Evolutionary conservation across 768 basidiomycete species (phyloP), one percentile per base, ranked within the genome.

Genomic region (Leccinum uliginosum): DNA sequence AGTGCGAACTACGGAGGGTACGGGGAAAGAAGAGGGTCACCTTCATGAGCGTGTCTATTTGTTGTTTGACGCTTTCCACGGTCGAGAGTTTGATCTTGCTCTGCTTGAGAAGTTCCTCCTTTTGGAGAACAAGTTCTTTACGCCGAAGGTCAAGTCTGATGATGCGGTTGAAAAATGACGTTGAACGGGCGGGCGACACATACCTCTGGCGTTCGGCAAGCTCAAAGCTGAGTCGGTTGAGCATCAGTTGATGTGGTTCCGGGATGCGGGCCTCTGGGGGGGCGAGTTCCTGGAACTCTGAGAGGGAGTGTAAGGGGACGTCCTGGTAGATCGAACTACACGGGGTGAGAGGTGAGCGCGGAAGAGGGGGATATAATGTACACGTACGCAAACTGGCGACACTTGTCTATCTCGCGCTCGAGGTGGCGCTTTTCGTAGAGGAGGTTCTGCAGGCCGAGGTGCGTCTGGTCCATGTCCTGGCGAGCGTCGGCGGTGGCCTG

Each of bases 381-480:
- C 46, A 79, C 89, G 65, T 68, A 93, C 91, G 89, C 90, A 67
- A 93, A 95, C 67, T 94, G 91, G 49, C 90, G 83, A 73, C 93
- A 95, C 68, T 93, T 93, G 64, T 91, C 89, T 34, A 95, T 95
- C 74, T 95, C 93, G 55, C 90, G 81, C 71, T 93, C 91, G 6
- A 95, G 82, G 66, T 95, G 91, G 26, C 91, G 81, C 67, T 90
- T 91, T 73, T 95, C 92, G 63, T 94, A 95, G 50, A 89, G 79
- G 34, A 93, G 76, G 61, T 95, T 95, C 73, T 95, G 91, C 29
- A 91, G 81, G 21, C 85, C 84, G 38, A 95, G 83, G 71, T 92
- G 85, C 0, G 90, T 86, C 73, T 92, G 86, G 74, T 94, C 93
- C 91, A 95, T 93, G 55, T 92, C 87, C 43, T 87, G 86, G 53